phyloP scores from a whole-genome alignment of 2,329 filamentous ascomycete species.

The Aspergillus sclerotialis region DNA sequence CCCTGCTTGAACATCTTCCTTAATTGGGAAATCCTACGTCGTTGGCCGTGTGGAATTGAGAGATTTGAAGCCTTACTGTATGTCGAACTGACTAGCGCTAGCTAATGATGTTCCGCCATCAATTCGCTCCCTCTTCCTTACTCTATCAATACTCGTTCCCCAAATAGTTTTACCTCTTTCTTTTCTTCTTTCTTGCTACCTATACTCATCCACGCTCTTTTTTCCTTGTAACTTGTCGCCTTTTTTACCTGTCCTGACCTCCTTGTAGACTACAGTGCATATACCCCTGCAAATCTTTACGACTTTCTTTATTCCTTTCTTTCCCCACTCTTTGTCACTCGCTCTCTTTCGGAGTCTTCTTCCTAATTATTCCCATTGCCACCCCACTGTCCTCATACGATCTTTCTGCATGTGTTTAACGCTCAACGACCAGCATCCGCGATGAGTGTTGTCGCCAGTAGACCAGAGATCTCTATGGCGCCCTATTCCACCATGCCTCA shows the following conservation, averaged over 20 bases:
- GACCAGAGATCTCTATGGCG: slow-evolving; percentile 27
- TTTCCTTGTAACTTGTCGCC: no score
- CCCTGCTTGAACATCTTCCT: background rate
- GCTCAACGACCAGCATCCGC: slow-evolving; percentile 13
- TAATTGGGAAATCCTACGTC: background rate
- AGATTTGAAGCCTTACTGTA: no score
- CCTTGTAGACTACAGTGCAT: no score
- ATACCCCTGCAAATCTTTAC: slow-evolving; percentile 7
- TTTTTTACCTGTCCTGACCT: no score
- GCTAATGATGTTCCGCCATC: background rate
- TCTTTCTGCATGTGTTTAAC: background rate
- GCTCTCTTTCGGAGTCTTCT: no score
- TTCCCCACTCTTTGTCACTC: slow-evolving; percentile 4
- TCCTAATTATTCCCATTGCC: slow-evolving; percentile 2
- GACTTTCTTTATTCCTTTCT: slow-evolving; percentile 2
- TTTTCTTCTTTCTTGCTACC: slow-evolving; percentile 5
- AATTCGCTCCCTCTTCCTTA: slow-evolving; percentile 1
- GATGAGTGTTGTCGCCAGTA: slow-evolving; percentile 36
- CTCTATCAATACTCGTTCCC: slow-evolving; percentile 7
- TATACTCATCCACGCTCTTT: slow-evolving; percentile 1
- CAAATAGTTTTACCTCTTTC: slow-evolving; percentile 7
- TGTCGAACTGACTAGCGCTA: no score
- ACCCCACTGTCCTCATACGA: slow-evolving; percentile 6
- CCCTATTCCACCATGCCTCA: slow-evolving; percentile 21
- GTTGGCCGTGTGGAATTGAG: no score